phyloP scores from a whole-genome alignment of 177 flowering plant species.

The Tripterygium wilfordii region DNA sequence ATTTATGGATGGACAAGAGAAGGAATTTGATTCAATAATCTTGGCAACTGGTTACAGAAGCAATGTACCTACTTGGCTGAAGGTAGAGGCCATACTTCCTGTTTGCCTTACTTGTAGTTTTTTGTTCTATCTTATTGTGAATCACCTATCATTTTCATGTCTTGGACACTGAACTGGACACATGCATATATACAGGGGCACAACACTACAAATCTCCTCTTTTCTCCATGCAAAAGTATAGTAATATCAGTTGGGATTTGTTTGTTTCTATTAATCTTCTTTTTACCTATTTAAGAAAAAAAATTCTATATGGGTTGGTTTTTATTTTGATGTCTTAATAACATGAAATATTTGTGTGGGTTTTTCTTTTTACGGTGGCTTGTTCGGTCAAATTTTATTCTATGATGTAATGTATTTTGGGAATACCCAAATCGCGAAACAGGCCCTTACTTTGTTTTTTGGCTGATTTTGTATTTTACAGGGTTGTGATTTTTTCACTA shows the following conservation, averaged over 20 bases:
- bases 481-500: constrained; percentile 61
- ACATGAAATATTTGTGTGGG: constrained; percentile 22
- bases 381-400: no score
- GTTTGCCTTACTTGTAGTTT: constrained; percentile 12
- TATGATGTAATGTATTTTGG: no score
- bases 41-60: constrained; percentile 95
- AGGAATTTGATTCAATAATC: constrained; percentile 75
- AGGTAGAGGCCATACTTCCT: constrained; percentile 38
- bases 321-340: constrained; percentile 22
- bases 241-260: constrained; percentile 19
- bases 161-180: constrained; percentile 13
- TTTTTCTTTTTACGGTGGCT: no score
- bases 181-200: constrained; percentile 13
- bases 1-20: constrained; percentile 77
- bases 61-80: constrained; percentile 95
- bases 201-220: constrained; percentile 35
- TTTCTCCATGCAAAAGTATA: constrained; percentile 28
- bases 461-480: constrained; percentile 14
- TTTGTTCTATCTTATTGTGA: constrained; percentile 31
- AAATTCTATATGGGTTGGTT: constrained; percentile 5
- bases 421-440: no score
- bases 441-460: no score
- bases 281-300: background rate
- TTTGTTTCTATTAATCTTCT: constrained; percentile 10
- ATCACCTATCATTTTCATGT: constrained; percentile 45